phyloP scores from a whole-genome alignment of 2,329 filamentous ascomycete species.

The Ophioceras dolichostomum region DNA sequence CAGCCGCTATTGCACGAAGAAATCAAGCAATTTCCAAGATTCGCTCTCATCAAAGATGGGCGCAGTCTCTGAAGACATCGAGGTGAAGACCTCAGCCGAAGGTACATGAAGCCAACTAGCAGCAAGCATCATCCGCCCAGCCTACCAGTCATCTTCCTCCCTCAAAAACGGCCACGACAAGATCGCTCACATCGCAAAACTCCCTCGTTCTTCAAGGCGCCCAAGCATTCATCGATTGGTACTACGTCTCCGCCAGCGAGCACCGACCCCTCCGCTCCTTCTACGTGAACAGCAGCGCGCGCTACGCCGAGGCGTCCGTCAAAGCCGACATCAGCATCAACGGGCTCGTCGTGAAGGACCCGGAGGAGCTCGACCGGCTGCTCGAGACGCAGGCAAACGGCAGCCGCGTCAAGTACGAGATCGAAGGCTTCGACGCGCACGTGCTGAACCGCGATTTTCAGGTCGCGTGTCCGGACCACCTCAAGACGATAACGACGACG shows the following conservation, averaged over 20 bases:
- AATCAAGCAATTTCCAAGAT: too few relatives aligned
- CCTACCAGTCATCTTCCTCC: too few relatives aligned
- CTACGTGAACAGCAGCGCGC: conserved; percentile 51
- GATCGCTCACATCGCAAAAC: not conserved
- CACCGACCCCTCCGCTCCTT: conserved; percentile 49
- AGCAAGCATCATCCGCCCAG: too few relatives aligned
- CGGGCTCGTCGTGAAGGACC: conserved; percentile 48
- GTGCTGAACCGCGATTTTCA: conserved; percentile 59
- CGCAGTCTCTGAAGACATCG: conserved; percentile 19
- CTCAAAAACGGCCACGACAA: not conserved
- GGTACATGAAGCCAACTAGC: too few relatives aligned
- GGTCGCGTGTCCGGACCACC: conserved; percentile 38
- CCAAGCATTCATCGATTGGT: conserved; percentile 58
- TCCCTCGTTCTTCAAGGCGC: conserved; percentile 38
- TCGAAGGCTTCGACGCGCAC: conserved; percentile 66
- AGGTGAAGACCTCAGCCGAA: conserved; percentile 33
- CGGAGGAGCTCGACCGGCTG: conserved; percentile 53
- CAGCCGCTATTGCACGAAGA: too few relatives aligned
- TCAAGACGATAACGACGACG: conserved; percentile 13
- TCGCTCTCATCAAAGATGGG: too few relatives aligned
- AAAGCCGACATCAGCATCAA: conserved; percentile 66
- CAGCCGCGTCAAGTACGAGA: conserved; percentile 49
- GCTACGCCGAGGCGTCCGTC: conserved; percentile 34
- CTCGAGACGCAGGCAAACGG: conserved; percentile 43
- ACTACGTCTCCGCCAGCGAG: conserved; percentile 62